Evolutionary conservation across 148 eudicot species (phyloP).

Genomic region (Nyssa sinensis): DNA sequence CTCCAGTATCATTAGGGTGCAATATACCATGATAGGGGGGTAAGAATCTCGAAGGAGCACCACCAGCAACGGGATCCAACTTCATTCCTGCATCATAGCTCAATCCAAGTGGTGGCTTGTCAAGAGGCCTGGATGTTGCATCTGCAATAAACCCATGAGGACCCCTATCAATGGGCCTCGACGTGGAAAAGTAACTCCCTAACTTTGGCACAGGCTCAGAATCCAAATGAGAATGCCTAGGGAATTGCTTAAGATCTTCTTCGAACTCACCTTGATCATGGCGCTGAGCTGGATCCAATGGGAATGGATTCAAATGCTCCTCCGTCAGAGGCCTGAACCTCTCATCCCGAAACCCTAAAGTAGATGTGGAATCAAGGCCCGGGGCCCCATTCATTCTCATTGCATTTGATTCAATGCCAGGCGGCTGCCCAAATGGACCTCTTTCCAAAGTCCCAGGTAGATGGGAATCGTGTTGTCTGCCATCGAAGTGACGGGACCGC

Average conservation of each 20-base stretch:
- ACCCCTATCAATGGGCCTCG: slow-evolving; percentile 38
- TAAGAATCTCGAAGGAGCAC: slow-evolving; percentile 44
- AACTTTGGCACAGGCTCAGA: slow-evolving; percentile 34
- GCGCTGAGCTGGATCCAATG: slow-evolving; percentile 24
- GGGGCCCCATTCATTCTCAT: slow-evolving; percentile 36
- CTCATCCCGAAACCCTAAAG: slow-evolving; percentile 45
- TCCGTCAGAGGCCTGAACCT: slow-evolving; percentile 37
- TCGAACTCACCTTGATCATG: slow-evolving; percentile 48
- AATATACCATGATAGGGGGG: slow-evolving; percentile 38
- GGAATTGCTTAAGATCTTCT: slow-evolving; percentile 38
- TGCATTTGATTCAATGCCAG: slow-evolving; percentile 33
- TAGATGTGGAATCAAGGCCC: slow-evolving; percentile 31
- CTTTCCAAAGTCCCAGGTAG: slow-evolving; percentile 42
- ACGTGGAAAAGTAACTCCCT: slow-evolving; percentile 39
- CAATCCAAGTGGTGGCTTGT: slow-evolving; percentile 43
- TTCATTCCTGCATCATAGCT: slow-evolving; percentile 37
- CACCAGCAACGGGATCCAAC: slow-evolving; percentile 36
- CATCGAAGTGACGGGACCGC: slow-evolving; percentile 47
- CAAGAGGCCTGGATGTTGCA: slow-evolving; percentile 42
- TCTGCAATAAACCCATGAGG: slow-evolving; percentile 32
- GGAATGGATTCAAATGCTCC: slow-evolving; percentile 56
- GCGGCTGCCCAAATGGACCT: slow-evolving; percentile 40
- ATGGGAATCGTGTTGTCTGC: slow-evolving; percentile 41
- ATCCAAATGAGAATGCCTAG: slow-evolving; percentile 43
- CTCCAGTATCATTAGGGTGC: slow-evolving; percentile 35